These are phyloP conservation scores for Albatrellus ellisii DNA, from an alignment of 768 basidiomycete genomes.

Conservation along the genomic window DNA sequence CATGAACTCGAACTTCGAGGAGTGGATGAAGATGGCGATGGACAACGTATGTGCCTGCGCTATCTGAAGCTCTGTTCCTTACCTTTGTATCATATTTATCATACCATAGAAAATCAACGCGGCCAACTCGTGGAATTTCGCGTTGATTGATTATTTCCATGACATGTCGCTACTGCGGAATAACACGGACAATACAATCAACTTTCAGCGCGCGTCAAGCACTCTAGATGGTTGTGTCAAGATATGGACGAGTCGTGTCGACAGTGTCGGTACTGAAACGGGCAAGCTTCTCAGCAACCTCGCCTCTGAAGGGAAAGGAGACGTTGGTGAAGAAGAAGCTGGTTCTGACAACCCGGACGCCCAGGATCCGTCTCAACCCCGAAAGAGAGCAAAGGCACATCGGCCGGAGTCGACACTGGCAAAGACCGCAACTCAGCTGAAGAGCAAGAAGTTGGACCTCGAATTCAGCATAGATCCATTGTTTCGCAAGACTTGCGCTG, in stretches of 20 bases:
- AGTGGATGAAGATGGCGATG: slow-evolving; percentile 99
- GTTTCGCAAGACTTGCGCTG: slow-evolving; percentile 95
- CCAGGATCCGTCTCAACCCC: slow-evolving; percentile 42
- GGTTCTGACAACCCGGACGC: slow-evolving; percentile 52
- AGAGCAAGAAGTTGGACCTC: slow-evolving; percentile 87
- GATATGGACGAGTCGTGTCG: slow-evolving; percentile 97
- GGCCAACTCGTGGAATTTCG: slow-evolving; percentile 94
- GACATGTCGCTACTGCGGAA: slow-evolving; percentile 95
- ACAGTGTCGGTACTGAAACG: slow-evolving; percentile 93
- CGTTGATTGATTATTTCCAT: slow-evolving; percentile 97
- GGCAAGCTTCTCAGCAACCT: slow-evolving; percentile 91
- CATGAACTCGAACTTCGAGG: slow-evolving; percentile 91
- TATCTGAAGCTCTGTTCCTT: slow-evolving; percentile 1
- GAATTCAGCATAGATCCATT: slow-evolving; percentile 95
- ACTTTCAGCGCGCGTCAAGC: slow-evolving; percentile 96
- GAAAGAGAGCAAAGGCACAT: slow-evolving; percentile 51
- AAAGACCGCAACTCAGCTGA: slow-evolving; percentile 67
- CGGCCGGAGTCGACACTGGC: slow-evolving; percentile 79
- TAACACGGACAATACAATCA: slow-evolving; percentile 89
- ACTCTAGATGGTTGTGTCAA: slow-evolving; percentile 98
- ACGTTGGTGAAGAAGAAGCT: slow-evolving; percentile 44
- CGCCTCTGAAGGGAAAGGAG: slow-evolving; percentile 42
- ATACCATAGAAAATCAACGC: slow-evolving; percentile 89
- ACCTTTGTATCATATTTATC: slow-evolving; percentile 7
- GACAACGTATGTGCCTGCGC: slow-evolving; percentile 81